A percentile compares a stretch with the other conserved stretches of the same genome.
These are phyloP conservation scores for Melampsora americana DNA, from an alignment of 1,284 basidiomycete species.

Conservation along the genomic window DNA sequence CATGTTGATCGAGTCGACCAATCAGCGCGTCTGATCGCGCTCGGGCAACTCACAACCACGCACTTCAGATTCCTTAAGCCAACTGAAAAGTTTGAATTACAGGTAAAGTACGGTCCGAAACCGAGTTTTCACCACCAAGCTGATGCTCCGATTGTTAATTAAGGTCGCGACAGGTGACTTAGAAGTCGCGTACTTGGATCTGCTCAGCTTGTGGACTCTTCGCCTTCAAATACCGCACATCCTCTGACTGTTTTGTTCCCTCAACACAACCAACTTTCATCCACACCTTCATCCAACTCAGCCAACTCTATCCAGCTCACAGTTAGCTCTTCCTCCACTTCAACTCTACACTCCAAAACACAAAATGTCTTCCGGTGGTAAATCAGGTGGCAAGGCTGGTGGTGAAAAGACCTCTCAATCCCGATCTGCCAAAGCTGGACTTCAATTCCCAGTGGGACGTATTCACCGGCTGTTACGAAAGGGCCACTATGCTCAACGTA, in stretches of 20 bases:
- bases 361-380: conserved; percentile 55
- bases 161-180: too few relatives aligned
- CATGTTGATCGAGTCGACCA: neutral
- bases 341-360: neutral
- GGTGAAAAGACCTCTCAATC: conserved; percentile 60
- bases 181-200: too few relatives aligned
- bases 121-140: too few relatives aligned
- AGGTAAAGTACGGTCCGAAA: too few relatives aligned
- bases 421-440: conserved; percentile 75
- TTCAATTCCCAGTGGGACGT: conserved; percentile 80
- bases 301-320: neutral
- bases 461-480: conserved; percentile 80
- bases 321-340: too few relatives aligned
- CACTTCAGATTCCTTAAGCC: neutral
- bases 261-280: too few relatives aligned
- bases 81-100: too few relatives aligned
- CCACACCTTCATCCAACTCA: neutral
- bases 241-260: neutral
- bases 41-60: neutral
- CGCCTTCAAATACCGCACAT: neutral
- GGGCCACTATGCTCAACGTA: conserved; percentile 76
- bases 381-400: conserved; percentile 56
- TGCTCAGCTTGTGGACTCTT: neutral
- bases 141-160: too few relatives aligned
- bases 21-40: conserved; percentile 4